These are phyloP conservation scores for Seiridium cupressi DNA, from an alignment of 2,329 filamentous ascomycete genomes.

Conservation along the genomic window DNA sequence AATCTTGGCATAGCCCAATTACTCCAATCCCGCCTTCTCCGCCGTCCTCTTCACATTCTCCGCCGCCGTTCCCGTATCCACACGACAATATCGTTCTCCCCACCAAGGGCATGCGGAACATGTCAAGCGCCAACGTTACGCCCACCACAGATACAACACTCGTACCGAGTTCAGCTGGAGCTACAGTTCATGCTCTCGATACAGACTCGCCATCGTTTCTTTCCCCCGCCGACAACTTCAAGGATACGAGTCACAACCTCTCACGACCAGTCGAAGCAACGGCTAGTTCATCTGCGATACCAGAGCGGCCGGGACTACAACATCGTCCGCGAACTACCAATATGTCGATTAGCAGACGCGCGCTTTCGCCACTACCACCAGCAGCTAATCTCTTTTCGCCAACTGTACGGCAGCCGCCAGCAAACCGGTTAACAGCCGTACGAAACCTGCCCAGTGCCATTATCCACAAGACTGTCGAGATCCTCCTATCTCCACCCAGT, in stretches of 20 bases:
- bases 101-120: constrained; percentile 24
- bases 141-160: constrained; percentile 28
- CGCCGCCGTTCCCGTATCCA: constrained; percentile 33
- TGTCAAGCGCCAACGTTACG: constrained; percentile 29
- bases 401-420: constrained; percentile 31
- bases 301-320: constrained; percentile 40
- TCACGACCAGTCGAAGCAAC: constrained; percentile 1
- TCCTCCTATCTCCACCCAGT: constrained; percentile 77
- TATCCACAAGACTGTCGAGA: constrained; percentile 72
- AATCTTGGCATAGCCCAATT: constrained; percentile 49
- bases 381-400: constrained; percentile 65
- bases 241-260: constrained; percentile 5
- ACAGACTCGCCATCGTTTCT: constrained; percentile 18
- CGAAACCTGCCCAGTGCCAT: constrained; percentile 61
- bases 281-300: constrained; percentile 24
- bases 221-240: constrained; percentile 7
- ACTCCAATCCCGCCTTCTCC: constrained; percentile 44
- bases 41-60: constrained; percentile 34
- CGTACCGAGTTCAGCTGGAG: constrained; percentile 25
- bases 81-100: constrained; percentile 38
- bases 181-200: constrained; percentile 19
- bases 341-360: constrained; percentile 51
- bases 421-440: constrained; percentile 40
- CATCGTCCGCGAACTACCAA: constrained; percentile 53
- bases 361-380: constrained; percentile 66